These are phyloP conservation scores for Bipolaris cookei DNA, from an alignment of 2,329 filamentous ascomycete species.

Conservation along the genomic window DNA sequence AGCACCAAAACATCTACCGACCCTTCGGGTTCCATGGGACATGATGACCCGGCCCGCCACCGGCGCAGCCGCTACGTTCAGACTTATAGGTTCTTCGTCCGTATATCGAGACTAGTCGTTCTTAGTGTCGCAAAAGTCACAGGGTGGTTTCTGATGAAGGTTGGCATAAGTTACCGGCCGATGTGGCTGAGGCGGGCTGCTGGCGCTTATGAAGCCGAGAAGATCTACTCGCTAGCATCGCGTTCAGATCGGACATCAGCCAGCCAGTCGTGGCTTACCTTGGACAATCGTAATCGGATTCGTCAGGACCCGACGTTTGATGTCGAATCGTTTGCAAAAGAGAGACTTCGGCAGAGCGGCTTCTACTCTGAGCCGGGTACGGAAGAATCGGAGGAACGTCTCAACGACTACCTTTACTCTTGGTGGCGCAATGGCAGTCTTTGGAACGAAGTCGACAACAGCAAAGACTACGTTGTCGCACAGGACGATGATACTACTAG, in stretches of 20 bases:
- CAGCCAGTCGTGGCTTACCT: constrained; percentile 31
- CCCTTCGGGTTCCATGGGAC: constrained; percentile 34
- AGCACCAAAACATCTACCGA: constrained; percentile 35
- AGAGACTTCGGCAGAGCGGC: constrained; percentile 57
- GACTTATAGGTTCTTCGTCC: constrained; percentile 75
- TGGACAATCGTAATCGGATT: constrained; percentile 33
- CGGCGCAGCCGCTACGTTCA: constrained; percentile 81
- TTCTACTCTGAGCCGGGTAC: constrained; percentile 31
- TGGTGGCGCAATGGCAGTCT: constrained; percentile 86
- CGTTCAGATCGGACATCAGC: constrained; percentile 14
- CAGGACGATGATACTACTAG: constrained; percentile 80
- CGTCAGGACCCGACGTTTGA: constrained; percentile 61
- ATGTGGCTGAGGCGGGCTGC: constrained; percentile 66
- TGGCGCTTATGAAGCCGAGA: constrained; percentile 45
- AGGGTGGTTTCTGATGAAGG: constrained; percentile 60
- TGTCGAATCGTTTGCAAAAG: constrained; percentile 79
- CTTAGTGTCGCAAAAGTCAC: constrained; percentile 64
- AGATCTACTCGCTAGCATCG: constrained; percentile 15
- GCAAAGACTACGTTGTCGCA: constrained; percentile 74
- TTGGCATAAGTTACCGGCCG: constrained; percentile 69
- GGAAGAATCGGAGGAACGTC: constrained; percentile 63
- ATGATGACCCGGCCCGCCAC: constrained; percentile 72
- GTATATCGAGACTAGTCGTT: constrained; percentile 71
- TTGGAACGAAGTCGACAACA: constrained; percentile 83
- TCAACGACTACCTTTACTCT: constrained; percentile 77